These are phyloP conservation scores for Candida maltosa DNA, from an alignment of 805 yeast genomes.

Conservation along the genomic window DNA sequence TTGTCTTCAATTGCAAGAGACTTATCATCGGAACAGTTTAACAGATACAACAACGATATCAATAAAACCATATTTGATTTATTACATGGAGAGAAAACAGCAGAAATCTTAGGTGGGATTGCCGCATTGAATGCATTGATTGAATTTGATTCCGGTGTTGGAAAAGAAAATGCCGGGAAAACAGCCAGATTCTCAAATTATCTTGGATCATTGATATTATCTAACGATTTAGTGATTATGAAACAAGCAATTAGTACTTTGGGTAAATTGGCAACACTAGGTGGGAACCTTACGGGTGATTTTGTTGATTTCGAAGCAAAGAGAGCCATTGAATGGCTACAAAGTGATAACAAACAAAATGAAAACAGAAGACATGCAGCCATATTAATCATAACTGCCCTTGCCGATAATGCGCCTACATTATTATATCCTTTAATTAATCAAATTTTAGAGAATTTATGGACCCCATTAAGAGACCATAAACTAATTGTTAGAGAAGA, in stretches of 20 bases:
- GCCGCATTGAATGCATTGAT: conserved; percentile 86
- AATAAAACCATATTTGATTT: conserved; percentile 85
- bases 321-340: conserved; percentile 86
- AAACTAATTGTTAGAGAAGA: conserved; percentile 74
- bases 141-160: conserved; percentile 72
- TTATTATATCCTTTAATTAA: conserved; percentile 73
- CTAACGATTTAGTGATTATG: conserved; percentile 83
- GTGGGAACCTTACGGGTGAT: conserved; percentile 85
- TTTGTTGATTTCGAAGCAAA: conserved; percentile 91
- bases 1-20: conserved; percentile 76
- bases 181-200: conserved; percentile 91
- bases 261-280: conserved; percentile 86
- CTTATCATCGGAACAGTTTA: conserved; percentile 74
- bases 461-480: conserved; percentile 83
- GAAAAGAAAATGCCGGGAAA: conserved; percentile 81
- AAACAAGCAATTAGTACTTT: conserved; percentile 80
- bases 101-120: conserved; percentile 83
- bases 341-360: conserved; percentile 68
- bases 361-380: conserved; percentile 91
- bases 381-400: conserved; percentile 71
- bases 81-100: conserved; percentile 67
- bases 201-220: conserved; percentile 72
- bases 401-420: conserved; percentile 86
- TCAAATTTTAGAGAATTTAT: conserved; percentile 74
- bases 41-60: conserved; percentile 77